Base-by-base conservation (phyloP, 1,284 basidiomycete species). In the Pseudozyma sp. region DNA sequence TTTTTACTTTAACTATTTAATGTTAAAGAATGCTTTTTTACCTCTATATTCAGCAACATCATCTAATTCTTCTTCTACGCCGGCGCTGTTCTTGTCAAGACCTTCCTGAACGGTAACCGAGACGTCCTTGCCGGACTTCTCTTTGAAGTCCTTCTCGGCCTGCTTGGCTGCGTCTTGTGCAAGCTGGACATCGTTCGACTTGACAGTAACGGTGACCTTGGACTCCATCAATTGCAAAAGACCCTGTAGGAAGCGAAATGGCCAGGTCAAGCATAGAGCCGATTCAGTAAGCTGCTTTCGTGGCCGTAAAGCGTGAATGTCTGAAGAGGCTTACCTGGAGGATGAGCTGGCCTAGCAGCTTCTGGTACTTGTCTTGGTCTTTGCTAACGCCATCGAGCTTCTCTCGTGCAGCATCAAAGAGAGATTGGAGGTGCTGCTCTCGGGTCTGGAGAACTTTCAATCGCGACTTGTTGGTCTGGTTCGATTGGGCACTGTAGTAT, bases 381-480 rank as follows among this genome's bases (percentile, higher is more conserved):
- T 90, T 87, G 38, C 91, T 89, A 19, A 96, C 89, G 10, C 88
- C 87, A 64, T 92, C 88, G 72, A 89, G 86, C 61, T 90, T 87
- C 51, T 88, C 87, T 67, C 92, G 90, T 1, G 94, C 90, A 4
- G 90, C 88, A 14, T 90, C 87, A 86, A 99, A 99, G 63, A 98
- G 90, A 61, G 92, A 91, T 82, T 97, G 92, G 4, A 98, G 88
- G 72, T 95, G 91, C 85, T 97, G 93, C 86, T 99, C 96, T 56
- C 95, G 91, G 67, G 92, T 90, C 85, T 96, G 93, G 18, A 99
- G 90, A 34, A 99, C 89, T 85, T 90, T 91, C 80, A 99, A 89
- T 58, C 97, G 93, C 7, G 95, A 94, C 94, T 89, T 81, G 70
- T 99, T 99, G 79, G 94, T 97, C 70, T 95, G 89, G 40, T 93